Evolutionary conservation across 2,329 filamentous ascomycete genomes (phyloP), one percentile per base, ranked within the genome.

Genomic region (Ramularia endophylla): DNA sequence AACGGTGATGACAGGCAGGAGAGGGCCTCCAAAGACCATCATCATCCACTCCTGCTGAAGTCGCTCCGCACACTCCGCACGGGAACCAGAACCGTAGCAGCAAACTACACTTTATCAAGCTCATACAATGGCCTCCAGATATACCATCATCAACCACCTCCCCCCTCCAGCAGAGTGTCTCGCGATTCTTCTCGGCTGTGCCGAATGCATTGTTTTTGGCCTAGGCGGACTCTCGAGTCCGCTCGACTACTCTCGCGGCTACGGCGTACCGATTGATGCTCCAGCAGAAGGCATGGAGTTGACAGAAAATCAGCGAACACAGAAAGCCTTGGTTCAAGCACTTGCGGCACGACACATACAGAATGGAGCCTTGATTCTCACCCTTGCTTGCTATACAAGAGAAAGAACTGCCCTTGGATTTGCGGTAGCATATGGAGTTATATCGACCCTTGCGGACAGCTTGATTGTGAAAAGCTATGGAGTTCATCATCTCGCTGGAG

Each of bases 101-200:
- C 30, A 32, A 9, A 7, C n/a, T 16, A n/a, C n/a, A n/a, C n/a
- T n/a, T n/a, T n/a, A n/a, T n/a, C n/a, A n/a, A n/a, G n/a, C 30
- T 17, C 30, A 17, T 27, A 40, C 18, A 9, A 53, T 53, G 50
- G 46, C 50, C 29, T 44, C 51, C 7, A 33, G 42, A 38, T 36
- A 41, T 18, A 51, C 40, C 28, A 32, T 52, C 47, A 55, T 51
- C 50, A 40, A 45, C 40, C 37, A 54, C 53, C 57, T 62, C 32
- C 60, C 59, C 12, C 57, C 57, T 22, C 58, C 60, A 31, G 53
- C 58, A 49, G 59, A 62, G 53, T 57, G 54, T 52, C 55, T 62
- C 44, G 59, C 59, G 15, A 58, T 62, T 50, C 58, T 61, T 35
- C 39, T 62, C 34, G 60, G 59, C 50, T 47, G 44, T 40, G 53